A percentile compares a stretch with the other conserved stretches of the same genome.
These are phyloP conservation scores for Colletotrichum plurivorum DNA, from an alignment of 2,329 filamentous ascomycete genomes.

Conservation along the genomic window DNA sequence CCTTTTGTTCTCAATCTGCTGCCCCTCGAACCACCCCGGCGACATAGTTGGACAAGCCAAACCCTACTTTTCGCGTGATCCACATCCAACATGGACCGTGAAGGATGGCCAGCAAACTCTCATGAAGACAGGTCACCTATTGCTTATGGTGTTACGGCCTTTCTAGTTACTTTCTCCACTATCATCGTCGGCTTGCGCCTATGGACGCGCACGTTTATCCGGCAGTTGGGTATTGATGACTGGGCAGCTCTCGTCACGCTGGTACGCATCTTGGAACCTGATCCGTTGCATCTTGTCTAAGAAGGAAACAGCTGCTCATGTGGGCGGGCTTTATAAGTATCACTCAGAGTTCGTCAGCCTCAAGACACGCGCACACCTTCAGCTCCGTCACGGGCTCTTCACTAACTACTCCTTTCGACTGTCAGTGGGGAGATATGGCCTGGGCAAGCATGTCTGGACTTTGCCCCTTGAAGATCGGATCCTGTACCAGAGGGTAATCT, in stretches of 20 bases:
- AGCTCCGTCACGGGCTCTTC: background rate
- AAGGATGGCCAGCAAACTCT: background rate
- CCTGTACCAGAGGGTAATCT: constrained; percentile 1
- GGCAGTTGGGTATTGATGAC: background rate
- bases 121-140: background rate
- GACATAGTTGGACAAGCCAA: no score
- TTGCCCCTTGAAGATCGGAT: background rate
- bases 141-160: constrained; percentile 1
- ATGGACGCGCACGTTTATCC: background rate
- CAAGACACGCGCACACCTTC: background rate
- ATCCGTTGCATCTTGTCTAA: background rate
- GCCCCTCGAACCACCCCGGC: no score
- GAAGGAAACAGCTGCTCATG: background rate
- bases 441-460: constrained; percentile 2
- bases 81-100: background rate
- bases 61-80: no score
- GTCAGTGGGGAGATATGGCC: constrained; percentile 3
- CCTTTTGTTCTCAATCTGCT: no score
- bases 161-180: background rate
- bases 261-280: background rate
- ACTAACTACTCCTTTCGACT: background rate
- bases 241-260: constrained; percentile 1
- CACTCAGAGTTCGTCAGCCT: background rate
- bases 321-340: constrained; percentile 5
- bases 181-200: background rate